Base-by-base conservation (phyloP, 2,329 filamentous ascomycete genomes). In the Pestalotiopsis sp. region DNA sequence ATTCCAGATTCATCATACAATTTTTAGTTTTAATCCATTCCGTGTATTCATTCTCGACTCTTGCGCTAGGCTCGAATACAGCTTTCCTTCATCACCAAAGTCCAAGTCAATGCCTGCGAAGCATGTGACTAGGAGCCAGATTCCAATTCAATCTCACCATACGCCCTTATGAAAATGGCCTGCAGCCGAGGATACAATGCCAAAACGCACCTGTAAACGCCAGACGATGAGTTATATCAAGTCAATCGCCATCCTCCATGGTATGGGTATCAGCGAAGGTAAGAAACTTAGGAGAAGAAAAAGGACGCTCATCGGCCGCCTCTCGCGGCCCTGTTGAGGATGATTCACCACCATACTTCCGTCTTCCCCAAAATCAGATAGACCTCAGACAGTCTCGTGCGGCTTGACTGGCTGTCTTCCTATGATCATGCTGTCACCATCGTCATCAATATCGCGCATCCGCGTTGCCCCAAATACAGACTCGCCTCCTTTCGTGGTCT, bases 361-460 rank as follows among this genome's bases (percentile, higher is more conserved):
- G 12, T 13, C 6, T 14, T 58, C 4, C 57, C 14, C 4, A n/a
- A 13, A 27, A 11, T 59, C 23, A 14, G 14, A 25, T 5, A 12
- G 3, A 27, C 57, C 20, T 72, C 68, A 85, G 27, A 85, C 76
- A 36, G 74, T 78, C 72, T 85, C 83, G 5, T 74, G 75, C 3
- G 79, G 80, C 45, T 79, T 76, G 3, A 84, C 82, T 0, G 82
- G 82, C 0, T 72, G 74, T 5, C 74, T 76, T 3, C 76, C 77
- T 20, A 82, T 70, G 20, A 82, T 70, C 17, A 66, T 60, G 14
- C 80, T 83, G 45, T 81, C 76, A 0, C 70, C 76, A 13, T 83
- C 80, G 2, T 78, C 76, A 2, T 80, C 77, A 7, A 72, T 41
- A 2, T 68, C 9, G 14, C 62, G 65, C 20, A 52, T 69, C 12